Evolutionary conservation across 768 basidiomycete genomes (phyloP).

Genomic region (Boletus rex-veris): DNA sequence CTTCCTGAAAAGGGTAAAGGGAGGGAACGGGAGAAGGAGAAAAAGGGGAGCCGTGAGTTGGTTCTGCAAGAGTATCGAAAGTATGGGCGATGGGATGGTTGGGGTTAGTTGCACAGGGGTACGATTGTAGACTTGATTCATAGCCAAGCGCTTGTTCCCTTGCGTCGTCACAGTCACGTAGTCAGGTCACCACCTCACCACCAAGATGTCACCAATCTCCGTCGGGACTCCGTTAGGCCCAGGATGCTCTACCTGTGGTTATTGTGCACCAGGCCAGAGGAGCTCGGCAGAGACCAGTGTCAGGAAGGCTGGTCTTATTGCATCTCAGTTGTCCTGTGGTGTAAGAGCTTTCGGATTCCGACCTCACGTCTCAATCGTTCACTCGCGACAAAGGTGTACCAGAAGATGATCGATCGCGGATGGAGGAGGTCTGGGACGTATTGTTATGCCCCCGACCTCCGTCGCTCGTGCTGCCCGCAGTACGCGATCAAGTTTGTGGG

Average conservation of each 20-base stretch:
- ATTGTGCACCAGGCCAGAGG: slow-evolving; percentile 56
- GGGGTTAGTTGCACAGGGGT: slow-evolving; percentile 44
- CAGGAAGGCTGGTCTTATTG: slow-evolving; percentile 47
- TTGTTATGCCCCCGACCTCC: slow-evolving; percentile 87
- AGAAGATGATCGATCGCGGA: slow-evolving; percentile 78
- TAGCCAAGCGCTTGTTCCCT: too few species aligned
- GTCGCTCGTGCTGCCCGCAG: slow-evolving; percentile 83
- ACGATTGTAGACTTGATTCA: neutral
- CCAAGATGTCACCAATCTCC: slow-evolving; percentile 26
- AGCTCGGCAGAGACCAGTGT: slow-evolving; percentile 40
- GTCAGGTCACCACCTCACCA: neutral
- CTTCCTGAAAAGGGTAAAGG: slow-evolving; percentile 53
- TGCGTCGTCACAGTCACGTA: too few species aligned
- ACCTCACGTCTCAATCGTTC: neutral
- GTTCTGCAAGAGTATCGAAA: slow-evolving; percentile 72
- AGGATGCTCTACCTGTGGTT: slow-evolving; percentile 54
- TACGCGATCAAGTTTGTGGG: slow-evolving; percentile 82
- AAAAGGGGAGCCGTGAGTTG: slow-evolving; percentile 62
- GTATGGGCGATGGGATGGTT: slow-evolving; percentile 89
- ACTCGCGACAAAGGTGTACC: slow-evolving; percentile 54
- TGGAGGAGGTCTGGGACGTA: slow-evolving; percentile 83
- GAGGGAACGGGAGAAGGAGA: slow-evolving; percentile 52
- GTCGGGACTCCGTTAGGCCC: slow-evolving; percentile 26
- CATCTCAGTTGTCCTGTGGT: slow-evolving; percentile 51
- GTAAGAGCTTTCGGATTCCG: slow-evolving; percentile 29